A percentile compares a stretch with the other conserved stretches of the same genome.
These are phyloP conservation scores for Apocynum venetum DNA, from an alignment of 257 asterid species.

Conservation along the genomic window DNA sequence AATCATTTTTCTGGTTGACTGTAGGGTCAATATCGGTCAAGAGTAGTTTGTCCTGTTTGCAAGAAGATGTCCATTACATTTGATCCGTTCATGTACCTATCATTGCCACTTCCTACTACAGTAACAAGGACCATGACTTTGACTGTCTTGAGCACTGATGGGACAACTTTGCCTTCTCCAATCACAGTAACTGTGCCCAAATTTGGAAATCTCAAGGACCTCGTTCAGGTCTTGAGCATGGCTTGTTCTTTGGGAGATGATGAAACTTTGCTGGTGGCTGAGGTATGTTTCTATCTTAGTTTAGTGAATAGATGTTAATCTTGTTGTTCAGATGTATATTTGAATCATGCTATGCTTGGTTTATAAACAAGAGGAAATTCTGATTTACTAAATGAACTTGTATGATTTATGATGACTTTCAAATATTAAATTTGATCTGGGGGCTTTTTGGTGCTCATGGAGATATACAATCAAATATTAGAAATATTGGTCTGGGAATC, in stretches of 20 bases:
- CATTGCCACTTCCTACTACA: constrained; percentile 63
- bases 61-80: constrained; percentile 48
- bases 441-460: background rate
- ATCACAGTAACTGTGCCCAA: constrained; percentile 52
- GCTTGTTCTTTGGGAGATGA: constrained; percentile 54
- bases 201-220: constrained; percentile 51
- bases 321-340: constrained; percentile 9
- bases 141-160: constrained; percentile 49
- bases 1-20: constrained; percentile 7
- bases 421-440: background rate
- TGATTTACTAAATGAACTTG: background rate
- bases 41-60: constrained; percentile 65
- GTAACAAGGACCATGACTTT: constrained; percentile 48
- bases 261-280: constrained; percentile 51
- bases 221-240: constrained; percentile 38
- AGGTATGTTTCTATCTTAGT: constrained; percentile 39
- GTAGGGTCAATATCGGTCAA: constrained; percentile 73
- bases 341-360: background rate
- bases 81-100: constrained; percentile 70
- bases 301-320: constrained; percentile 3
- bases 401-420: background rate
- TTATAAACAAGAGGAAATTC: background rate
- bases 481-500: constrained; percentile 1
- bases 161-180: constrained; percentile 38
- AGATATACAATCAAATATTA: background rate